These are phyloP conservation scores for Paraphoma chrysanthemicola DNA, from an alignment of 2,329 filamentous ascomycete genomes.

Conservation along the genomic window DNA sequence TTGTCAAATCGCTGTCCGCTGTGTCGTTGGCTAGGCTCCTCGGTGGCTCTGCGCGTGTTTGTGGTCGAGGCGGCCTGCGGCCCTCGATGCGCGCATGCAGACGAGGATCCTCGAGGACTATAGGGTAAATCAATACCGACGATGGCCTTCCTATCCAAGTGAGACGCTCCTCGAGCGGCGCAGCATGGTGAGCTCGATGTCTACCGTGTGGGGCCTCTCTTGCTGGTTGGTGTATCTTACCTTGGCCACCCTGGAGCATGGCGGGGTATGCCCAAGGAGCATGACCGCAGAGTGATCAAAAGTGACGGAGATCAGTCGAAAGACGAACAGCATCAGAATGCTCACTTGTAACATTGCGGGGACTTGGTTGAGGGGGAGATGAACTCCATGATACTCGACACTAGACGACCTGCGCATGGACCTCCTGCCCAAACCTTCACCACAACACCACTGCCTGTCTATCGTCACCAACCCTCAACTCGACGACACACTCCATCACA, in stretches of 20 bases:
- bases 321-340: neutral
- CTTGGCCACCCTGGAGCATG: neutral
- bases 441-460: neutral
- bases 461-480: neutral
- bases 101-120: neutral
- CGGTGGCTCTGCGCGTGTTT: neutral
- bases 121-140: neutral
- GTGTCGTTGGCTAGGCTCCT: neutral
- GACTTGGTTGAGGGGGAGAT: neutral
- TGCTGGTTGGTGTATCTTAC: neutral
- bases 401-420: neutral
- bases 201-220: neutral
- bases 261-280: neutral
- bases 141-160: neutral
- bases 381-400: neutral
- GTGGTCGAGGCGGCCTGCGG: neutral
- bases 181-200: neutral
- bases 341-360: neutral
- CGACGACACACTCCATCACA: neutral
- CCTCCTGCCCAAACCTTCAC: neutral
- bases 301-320: neutral
- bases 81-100: neutral
- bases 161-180: neutral
- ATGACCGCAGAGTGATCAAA: neutral
- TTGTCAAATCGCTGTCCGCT: neutral